Conservation (phyloP, 2,329 filamentous ascomycete genomes). For the Dothideomycetidae sp. region DNA sequence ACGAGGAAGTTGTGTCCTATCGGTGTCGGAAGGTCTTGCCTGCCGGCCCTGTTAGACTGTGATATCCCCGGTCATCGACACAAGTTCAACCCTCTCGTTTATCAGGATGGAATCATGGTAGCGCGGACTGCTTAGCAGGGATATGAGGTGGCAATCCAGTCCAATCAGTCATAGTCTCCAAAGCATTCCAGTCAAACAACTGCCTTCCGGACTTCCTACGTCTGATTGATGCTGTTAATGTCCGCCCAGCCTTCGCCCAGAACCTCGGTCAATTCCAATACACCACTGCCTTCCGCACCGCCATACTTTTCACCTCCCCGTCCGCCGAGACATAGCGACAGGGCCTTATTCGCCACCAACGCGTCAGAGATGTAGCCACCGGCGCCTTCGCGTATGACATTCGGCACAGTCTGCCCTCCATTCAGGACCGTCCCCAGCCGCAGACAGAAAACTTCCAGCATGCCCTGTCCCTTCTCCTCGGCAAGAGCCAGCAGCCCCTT, state of each 20-base stretch:
- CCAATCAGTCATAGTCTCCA: too few relatives aligned
- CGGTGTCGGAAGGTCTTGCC: too few relatives aligned
- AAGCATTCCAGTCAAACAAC: too few relatives aligned
- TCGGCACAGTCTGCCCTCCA: constrained; percentile 20
- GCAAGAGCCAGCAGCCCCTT: constrained; percentile 22
- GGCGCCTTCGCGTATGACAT: constrained; percentile 18
- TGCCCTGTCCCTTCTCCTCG: constrained; percentile 19
- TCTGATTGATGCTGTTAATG: constrained; percentile 19
- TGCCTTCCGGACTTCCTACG: too few relatives aligned
- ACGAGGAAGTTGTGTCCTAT: too few relatives aligned
- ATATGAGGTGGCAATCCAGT: too few relatives aligned
- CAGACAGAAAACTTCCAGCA: constrained; percentile 23
- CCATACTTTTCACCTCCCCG: constrained; percentile 17
- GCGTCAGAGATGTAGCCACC: constrained; percentile 21
- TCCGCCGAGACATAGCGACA: constrained; percentile 19
- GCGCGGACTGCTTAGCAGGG: too few relatives aligned
- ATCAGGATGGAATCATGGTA: too few relatives aligned
- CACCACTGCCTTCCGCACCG: constrained; percentile 13
- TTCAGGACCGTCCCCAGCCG: constrained; percentile 20
- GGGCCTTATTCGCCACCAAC: constrained; percentile 19
- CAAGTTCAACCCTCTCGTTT: too few relatives aligned
- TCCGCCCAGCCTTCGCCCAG: constrained; percentile 24
- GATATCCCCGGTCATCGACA: too few relatives aligned
- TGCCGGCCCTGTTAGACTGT: too few relatives aligned
- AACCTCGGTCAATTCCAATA: constrained; percentile 24